Evolutionary conservation across 352 stramenopile genomes (phyloP), one percentile per base, ranked within the genome.

Genomic region (Globisporangium solare): DNA sequence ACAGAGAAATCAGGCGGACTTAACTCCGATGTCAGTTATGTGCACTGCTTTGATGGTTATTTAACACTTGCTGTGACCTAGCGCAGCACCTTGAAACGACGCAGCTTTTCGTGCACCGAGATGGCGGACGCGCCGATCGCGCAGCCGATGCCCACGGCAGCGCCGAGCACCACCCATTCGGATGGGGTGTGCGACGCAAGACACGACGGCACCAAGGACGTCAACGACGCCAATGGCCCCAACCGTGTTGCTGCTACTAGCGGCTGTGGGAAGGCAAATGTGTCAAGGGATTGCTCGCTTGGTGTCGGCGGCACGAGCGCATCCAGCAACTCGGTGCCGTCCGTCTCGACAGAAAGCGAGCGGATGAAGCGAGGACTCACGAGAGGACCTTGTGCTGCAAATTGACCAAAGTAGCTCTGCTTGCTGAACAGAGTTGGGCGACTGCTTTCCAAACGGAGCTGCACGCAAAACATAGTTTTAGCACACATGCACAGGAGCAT

Each of bases 111-210:
- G 39, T 43, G 39, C 39, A 43, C 20, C 39, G 8, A 56, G 6
- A 32, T n/a, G 31, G 54, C 31, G 40, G 18, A 56, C 55, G 46
- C 74, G 46, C 72, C 72, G 24, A 79, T 54, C 37, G 67, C 50
- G 41, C 72, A 79, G 6, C 72, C 72, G 27, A 61, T 57, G 17
- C 66, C 20, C 7, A 67, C 48, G 1, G 71, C 71, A 1, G 64
- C 56, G 14, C 69, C 67, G 10, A 81, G n/a, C 5, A 49, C 18
- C 41, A 63, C 12, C 71, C 69, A 76, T 47, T 74, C 49, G 1
- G 27, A 22, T 6, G 56, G 32, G 7, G 57, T 43, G 49, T 42
- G 47, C 18, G 56, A 32, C 41, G 56, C 41, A 7, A 63, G 20
- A 27, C 14, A 53, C 20, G 41, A 46, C 17, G 22, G 18, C 5